A percentile compares a stretch with the other conserved stretches of the same genome.
Evolutionary conservation across 2,329 filamentous ascomycete species (phyloP).

Genomic region (Pochonia chlamydosporia): DNA sequence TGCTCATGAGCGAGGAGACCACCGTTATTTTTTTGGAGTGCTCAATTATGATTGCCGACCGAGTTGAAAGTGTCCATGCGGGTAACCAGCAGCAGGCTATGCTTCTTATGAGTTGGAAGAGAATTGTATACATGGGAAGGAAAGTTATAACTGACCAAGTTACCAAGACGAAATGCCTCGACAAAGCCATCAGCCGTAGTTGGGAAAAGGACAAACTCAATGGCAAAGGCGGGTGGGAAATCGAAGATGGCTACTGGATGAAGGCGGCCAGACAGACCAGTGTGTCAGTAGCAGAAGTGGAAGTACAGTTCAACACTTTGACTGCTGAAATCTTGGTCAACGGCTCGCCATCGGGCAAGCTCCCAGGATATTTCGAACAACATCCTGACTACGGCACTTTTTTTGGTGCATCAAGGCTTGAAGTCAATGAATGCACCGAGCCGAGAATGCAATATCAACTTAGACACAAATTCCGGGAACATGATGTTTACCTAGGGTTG

Average conservation of each 20-base stretch:
- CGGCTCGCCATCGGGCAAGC: conserved; percentile 38
- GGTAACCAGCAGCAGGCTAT: not conserved
- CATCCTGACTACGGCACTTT: conserved; percentile 34
- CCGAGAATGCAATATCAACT: conserved; percentile 35
- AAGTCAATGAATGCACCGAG: conserved; percentile 34
- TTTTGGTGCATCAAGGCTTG: conserved; percentile 35
- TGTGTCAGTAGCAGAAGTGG: not conserved
- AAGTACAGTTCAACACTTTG: conserved; percentile 43
- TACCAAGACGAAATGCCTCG: not conserved
- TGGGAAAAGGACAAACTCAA: not conserved
- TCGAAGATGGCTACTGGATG: not conserved
- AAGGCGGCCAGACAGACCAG: not conserved
- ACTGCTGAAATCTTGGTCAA: conserved; percentile 47
- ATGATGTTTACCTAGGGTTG: conserved; percentile 30
- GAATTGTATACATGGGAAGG: not conserved
- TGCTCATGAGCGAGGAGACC: not conserved
- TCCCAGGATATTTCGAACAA: conserved; percentile 38
- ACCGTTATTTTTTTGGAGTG: not conserved
- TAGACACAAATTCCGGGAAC: conserved; percentile 21
- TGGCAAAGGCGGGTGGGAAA: not conserved
- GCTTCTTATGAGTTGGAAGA: not conserved
- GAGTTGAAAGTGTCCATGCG: not conserved
- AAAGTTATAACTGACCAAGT: not conserved
- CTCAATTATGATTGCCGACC: not conserved
- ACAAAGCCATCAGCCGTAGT: not conserved